Conservation (phyloP, 371 early-diverging fungal genomes). For the Nosema muscidifuracis region DNA sequence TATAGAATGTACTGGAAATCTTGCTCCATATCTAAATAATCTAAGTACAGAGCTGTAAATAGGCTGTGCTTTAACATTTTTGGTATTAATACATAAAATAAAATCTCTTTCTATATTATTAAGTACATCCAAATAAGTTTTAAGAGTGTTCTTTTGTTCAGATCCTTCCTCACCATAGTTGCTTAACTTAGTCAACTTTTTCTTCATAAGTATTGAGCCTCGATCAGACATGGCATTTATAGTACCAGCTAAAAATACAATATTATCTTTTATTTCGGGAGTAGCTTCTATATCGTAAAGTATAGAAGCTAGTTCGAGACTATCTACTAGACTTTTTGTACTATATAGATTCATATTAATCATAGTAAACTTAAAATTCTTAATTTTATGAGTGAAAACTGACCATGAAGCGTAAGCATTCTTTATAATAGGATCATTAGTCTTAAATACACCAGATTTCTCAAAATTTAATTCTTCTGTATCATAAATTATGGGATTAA, state of each 20-base stretch:
- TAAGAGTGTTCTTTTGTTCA: conserved; percentile 26
- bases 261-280: neutral
- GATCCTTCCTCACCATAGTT: conserved; percentile 32
- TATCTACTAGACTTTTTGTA: conserved; percentile 8
- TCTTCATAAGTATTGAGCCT: neutral
- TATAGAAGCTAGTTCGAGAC: conserved; percentile 19
- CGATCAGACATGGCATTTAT: conserved; percentile 23
- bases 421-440: conserved; percentile 6
- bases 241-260: conserved; percentile 34
- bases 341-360: conserved; percentile 42
- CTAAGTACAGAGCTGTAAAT: conserved; percentile 3
- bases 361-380: conserved; percentile 24
- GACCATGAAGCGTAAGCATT: conserved; percentile 31
- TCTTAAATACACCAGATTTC: conserved; percentile 6
- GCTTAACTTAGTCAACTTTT: conserved; percentile 12
- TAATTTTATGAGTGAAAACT: conserved; percentile 16
- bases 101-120: conserved; percentile 35
- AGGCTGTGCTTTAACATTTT: neutral
- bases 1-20: neutral
- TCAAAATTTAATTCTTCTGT: conserved; percentile 6
- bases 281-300: conserved; percentile 16
- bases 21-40: conserved; percentile 3
- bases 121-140: conserved; percentile 10
- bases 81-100: conserved; percentile 20
- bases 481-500: conserved; percentile 37